A percentile compares a stretch with the other conserved stretches of the same genome.
Evolutionary conservation across 805 yeast species (phyloP).

Genomic region (Candida pini): DNA sequence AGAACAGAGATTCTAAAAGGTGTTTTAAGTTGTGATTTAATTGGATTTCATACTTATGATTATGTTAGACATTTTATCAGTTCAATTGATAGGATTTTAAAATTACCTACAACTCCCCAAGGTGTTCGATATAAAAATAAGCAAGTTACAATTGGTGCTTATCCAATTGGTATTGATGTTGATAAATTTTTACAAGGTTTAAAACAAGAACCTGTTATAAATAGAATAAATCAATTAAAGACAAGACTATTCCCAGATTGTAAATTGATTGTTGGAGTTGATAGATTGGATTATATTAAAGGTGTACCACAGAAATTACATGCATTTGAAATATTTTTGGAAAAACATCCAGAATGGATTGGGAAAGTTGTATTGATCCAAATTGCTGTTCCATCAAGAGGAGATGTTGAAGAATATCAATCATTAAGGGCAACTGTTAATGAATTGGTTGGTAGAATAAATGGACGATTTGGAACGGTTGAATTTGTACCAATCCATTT

Average conservation of each 20-base stretch:
- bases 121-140: conserved; percentile 78
- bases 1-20: conserved; percentile 89
- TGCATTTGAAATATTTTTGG: conserved; percentile 88
- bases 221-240: conserved; percentile 59
- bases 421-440: conserved; percentile 89
- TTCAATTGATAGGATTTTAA: conserved; percentile 77
- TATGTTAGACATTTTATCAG: conserved; percentile 94
- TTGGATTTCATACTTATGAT: conserved; percentile 99
- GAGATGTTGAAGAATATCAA: conserved; percentile 97
- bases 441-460: conserved; percentile 93
- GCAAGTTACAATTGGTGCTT: conserved; percentile 84
- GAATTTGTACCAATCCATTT: conserved; percentile 98
- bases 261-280: conserved; percentile 93
- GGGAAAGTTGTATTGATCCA: conserved; percentile 95
- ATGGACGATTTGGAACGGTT: conserved; percentile 93
- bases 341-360: conserved; percentile 96
- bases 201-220: conserved; percentile 52
- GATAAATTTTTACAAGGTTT: conserved; percentile 83
- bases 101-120: conserved; percentile 81
- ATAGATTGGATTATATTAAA: conserved; percentile 91
- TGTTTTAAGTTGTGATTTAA: conserved; percentile 85
- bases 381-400: conserved; percentile 96
- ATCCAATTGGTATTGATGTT: conserved; percentile 98
- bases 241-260: conserved; percentile 58
- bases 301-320: conserved; percentile 98